These are phyloP conservation scores for Aspergillus ostianus DNA, from an alignment of 495 filamentous ascomycete species.

Conservation along the genomic window DNA sequence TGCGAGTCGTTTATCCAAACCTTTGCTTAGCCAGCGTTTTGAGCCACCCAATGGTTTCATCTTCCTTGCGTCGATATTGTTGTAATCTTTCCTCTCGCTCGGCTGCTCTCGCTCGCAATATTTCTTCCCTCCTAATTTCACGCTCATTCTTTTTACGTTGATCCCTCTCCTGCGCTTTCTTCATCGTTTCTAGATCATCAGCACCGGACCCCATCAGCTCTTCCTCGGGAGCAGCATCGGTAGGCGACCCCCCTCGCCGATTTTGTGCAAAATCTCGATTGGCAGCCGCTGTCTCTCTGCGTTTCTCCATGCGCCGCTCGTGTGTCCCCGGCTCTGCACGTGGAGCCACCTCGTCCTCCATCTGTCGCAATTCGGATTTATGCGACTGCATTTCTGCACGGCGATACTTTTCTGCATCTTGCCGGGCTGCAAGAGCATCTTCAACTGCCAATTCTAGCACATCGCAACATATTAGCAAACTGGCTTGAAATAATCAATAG, in stretches of 20 bases:
- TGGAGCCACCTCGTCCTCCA: slow-evolving; percentile 73
- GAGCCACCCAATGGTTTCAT: slow-evolving; percentile 46
- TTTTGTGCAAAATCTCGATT: slow-evolving; percentile 48
- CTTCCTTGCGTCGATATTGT: slow-evolving; percentile 44
- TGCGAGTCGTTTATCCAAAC: slow-evolving; percentile 31
- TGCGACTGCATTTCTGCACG: slow-evolving; percentile 53
- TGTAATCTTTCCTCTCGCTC: slow-evolving; percentile 45
- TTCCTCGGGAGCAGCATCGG: slow-evolving; percentile 39
- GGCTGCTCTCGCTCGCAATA: slow-evolving; percentile 36
- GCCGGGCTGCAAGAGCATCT: slow-evolving; percentile 49
- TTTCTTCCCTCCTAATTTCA: slow-evolving; percentile 43
- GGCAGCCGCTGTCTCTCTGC: slow-evolving; percentile 51
- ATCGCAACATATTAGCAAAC: background rate
- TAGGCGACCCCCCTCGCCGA: slow-evolving; percentile 39
- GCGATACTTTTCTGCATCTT: slow-evolving; percentile 58
- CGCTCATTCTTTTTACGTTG: slow-evolving; percentile 46
- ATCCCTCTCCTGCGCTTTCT: slow-evolving; percentile 39
- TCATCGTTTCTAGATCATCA: slow-evolving; percentile 39
- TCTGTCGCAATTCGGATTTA: slow-evolving; percentile 28
- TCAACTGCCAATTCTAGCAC: slow-evolving; percentile 51
- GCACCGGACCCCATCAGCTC: slow-evolving; percentile 44
- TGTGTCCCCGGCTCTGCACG: slow-evolving; percentile 82
- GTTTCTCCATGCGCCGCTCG: slow-evolving; percentile 86
- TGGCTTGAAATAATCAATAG: background rate
- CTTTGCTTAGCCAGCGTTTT: slow-evolving; percentile 45